Percentiles rank a stretch among this genome's conserved stretches.
These are phyloP conservation scores for Fusarium sp. DNA, from an alignment of 2,329 filamentous ascomycete species.

Conservation along the genomic window DNA sequence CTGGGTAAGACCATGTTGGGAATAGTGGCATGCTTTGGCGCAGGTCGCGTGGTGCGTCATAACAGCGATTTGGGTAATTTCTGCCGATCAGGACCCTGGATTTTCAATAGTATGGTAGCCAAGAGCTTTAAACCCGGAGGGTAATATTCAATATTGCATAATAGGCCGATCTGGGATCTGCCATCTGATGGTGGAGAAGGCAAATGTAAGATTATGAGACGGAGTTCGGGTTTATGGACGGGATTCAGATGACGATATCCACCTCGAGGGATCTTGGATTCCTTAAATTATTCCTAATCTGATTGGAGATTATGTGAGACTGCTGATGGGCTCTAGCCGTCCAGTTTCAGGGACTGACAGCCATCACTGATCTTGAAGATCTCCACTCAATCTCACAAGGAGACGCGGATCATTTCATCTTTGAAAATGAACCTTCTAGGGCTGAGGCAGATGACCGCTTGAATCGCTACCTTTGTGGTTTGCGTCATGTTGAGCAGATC, in stretches of 20 bases:
- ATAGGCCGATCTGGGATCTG: background rate
- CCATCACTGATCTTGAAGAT: background rate
- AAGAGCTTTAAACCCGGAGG: rapidly evolving
- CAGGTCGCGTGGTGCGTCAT: constrained; percentile 2
- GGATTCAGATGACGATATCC: rapidly evolving
- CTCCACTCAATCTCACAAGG: background rate
- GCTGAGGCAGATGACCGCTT: background rate
- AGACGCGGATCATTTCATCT: background rate
- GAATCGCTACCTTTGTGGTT: background rate
- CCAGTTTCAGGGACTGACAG: background rate
- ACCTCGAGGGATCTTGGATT: rapidly evolving
- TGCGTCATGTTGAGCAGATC: background rate
- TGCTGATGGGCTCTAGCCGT: rapidly evolving
- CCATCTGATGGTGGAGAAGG: background rate
- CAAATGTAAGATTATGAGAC: background rate
- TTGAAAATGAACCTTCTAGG: background rate
- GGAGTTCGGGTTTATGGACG: background rate
- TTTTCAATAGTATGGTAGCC: background rate
- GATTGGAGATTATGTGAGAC: background rate
- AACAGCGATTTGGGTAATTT: background rate
- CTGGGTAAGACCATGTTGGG: constrained; percentile 15
- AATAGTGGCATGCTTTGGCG: constrained; percentile 8
- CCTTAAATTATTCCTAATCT: background rate
- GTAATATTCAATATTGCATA: background rate
- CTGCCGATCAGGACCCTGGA: background rate